Evolutionary conservation across 768 basidiomycete genomes (phyloP).

Genomic region (Tylopilus plumbeoviolaceoides): DNA sequence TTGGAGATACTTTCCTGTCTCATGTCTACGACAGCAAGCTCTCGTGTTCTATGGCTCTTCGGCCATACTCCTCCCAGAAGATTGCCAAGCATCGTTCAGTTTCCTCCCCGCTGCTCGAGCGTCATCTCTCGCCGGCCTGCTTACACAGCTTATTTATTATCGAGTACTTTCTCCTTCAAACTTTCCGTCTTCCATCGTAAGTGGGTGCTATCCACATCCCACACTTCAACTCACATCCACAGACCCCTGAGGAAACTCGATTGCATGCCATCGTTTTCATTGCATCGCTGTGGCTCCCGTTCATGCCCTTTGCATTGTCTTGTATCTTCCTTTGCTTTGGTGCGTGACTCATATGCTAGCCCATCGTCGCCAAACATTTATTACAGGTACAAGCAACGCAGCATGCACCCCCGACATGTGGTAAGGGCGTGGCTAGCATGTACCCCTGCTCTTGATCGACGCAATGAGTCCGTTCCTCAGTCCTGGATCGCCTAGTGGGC

Average conservation of each 20-base stretch:
- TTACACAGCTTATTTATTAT: not conserved
- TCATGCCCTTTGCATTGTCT: constrained; percentile 1
- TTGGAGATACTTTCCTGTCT: not conserved
- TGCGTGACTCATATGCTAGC: not conserved
- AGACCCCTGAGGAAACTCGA: not conserved
- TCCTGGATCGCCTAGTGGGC: too few relatives aligned
- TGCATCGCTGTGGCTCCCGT: not conserved
- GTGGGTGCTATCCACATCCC: not conserved
- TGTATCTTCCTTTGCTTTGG: not conserved
- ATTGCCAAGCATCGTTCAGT: not conserved
- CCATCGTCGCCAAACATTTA: not conserved
- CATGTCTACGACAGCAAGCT: not conserved
- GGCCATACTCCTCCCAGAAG: not conserved
- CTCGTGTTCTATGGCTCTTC: not conserved
- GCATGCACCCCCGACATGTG: not conserved
- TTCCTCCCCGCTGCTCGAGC: not conserved
- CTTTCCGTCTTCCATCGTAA: not conserved
- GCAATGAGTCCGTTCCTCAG: too few relatives aligned
- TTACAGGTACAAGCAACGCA: not conserved
- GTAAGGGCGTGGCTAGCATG: not conserved
- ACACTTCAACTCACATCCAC: not conserved
- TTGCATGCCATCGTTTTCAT: not conserved
- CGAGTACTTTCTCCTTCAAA: not conserved
- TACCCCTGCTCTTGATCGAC: too few relatives aligned
- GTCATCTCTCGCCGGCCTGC: constrained; percentile 1